Evolutionary conservation across 495 filamentous ascomycete genomes (phyloP), one percentile per base, ranked within the genome.

Genomic region (Schizothecium vesticola): DNA sequence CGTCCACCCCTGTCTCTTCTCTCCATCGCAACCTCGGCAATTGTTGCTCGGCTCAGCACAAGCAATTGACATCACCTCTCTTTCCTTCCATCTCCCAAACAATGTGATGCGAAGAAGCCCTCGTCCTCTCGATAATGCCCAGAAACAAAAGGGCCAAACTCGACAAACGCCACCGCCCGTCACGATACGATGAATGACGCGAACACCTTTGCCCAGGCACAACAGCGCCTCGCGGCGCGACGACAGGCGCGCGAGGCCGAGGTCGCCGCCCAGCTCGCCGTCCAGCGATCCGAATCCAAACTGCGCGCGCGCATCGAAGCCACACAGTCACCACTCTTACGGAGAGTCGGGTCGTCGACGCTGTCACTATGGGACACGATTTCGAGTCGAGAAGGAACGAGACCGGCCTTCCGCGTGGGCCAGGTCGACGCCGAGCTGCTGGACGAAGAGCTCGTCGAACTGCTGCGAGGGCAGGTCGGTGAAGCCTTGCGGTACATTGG

Each of bases 371-470:
- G 91, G 89, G 88, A 92, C 72, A 73, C 81, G 7, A 83, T 97
- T 66, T 87, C 84, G 29, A 89, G 88, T n/a, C 85, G 90, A 62
- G 91, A 92, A 69, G 92, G 92, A 25, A 94, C 90, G 23, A 81
- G 86, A 22, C 96, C 95, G 9, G 90, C 91, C 11, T 97, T 96
- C 76, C 88, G 95, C 56, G 96, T 99, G 12, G 93, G 94, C 8
- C 95, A 99, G 82, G 91, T 99, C 26, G 95, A 99, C 78, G 94
- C 95, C 25, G 96, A 98, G 75, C 80, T 99, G 33, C 81, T 99
- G 56, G 95, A 99, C 77, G 93, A 97, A 75, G 95, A 99, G 79
- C 84, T 99, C 59, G 85, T 98, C 12, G 87, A 88, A 24, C 82
- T 98, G 72, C 80, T 99, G 65, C 92, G 91, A 72, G 88, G 87